A percentile compares a stretch with the other conserved stretches of the same genome.
These are phyloP conservation scores for Candida qinlingensis DNA, from an alignment of 805 yeast genomes.

Conservation along the genomic window DNA sequence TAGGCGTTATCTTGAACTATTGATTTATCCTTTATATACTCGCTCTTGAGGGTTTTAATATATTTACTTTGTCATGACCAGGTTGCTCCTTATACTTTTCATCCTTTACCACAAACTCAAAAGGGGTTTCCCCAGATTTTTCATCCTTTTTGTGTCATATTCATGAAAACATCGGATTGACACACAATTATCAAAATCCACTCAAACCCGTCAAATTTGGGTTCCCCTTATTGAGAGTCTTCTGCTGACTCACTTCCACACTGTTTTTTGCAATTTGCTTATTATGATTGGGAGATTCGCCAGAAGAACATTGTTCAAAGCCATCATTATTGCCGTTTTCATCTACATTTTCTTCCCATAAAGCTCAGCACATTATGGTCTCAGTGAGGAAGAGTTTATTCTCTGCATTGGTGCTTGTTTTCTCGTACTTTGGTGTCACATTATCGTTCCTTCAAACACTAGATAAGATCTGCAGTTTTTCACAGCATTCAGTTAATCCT, in stretches of 20 bases:
- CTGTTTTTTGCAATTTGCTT: neutral
- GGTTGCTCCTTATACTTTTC: neutral
- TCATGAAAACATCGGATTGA: neutral
- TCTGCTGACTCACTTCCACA: neutral
- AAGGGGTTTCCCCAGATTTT: neutral
- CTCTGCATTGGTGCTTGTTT: too few species aligned
- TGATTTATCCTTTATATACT: too few species aligned
- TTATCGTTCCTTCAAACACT: neutral
- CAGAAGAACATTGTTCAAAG: slow-evolving; percentile 2
- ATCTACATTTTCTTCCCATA: slow-evolving; percentile 6
- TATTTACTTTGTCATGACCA: too few species aligned
- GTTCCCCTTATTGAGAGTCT: neutral
- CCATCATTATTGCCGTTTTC: slow-evolving; percentile 1
- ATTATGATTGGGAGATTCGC: slow-evolving; percentile 3
- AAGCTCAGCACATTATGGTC: neutral
- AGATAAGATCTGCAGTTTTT: slow-evolving; percentile 32
- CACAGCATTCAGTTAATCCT: slow-evolving; percentile 24
- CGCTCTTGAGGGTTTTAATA: too few species aligned
- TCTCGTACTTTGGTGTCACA: neutral
- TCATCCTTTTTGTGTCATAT: neutral
- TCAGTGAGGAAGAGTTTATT: neutral
- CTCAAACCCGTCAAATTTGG: too few species aligned
- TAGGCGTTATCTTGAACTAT: too few species aligned
- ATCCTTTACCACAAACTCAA: neutral
- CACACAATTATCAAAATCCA: too few species aligned